A percentile compares a stretch with the other conserved stretches of the same genome.
phyloP scores from a whole-genome alignment of 1,284 basidiomycete species.

The Irpex sp. region DNA sequence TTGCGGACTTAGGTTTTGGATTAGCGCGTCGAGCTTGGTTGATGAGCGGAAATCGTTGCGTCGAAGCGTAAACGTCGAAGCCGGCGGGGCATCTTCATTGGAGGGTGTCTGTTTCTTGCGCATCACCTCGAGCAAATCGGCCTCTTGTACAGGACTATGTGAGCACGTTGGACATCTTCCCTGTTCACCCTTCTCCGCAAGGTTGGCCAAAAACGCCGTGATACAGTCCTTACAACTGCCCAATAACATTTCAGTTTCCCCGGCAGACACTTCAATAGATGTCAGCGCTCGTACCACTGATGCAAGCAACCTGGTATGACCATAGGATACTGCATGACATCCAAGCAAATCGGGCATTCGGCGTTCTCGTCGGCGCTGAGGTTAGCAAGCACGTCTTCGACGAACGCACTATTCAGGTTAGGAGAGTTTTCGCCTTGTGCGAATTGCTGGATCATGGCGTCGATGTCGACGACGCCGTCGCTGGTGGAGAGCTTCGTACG shows the following conservation, averaged over 20 bases:
- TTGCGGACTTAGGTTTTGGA: slow-evolving; percentile 59
- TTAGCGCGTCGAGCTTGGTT: slow-evolving; percentile 80
- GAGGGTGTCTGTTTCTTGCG: slow-evolving; percentile 28
- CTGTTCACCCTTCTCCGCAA: slow-evolving; percentile 63
- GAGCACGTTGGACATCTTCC: slow-evolving; percentile 73
- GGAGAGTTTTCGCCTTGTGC: slow-evolving; percentile 19
- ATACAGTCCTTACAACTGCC: slow-evolving; percentile 83
- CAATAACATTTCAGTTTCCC: background rate
- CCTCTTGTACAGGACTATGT: slow-evolving; percentile 63
- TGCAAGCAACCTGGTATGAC: slow-evolving; percentile 79
- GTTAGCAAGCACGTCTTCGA: slow-evolving; percentile 65
- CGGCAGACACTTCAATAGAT: background rate
- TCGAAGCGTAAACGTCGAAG: slow-evolving; percentile 54
- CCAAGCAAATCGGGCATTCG: slow-evolving; percentile 85
- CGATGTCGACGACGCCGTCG: slow-evolving; percentile 9
- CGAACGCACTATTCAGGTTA: slow-evolving; percentile 31
- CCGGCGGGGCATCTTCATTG: slow-evolving; percentile 30
- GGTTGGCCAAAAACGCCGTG: slow-evolving; percentile 59
- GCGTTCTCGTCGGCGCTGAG: slow-evolving; percentile 42
- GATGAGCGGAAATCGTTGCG: slow-evolving; percentile 85
- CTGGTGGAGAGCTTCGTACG: slow-evolving; percentile 4
- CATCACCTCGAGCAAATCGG: slow-evolving; percentile 64
- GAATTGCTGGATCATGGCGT: slow-evolving; percentile 10
- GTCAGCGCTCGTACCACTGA: slow-evolving; percentile 51
- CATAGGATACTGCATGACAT: slow-evolving; percentile 65